A percentile compares a stretch with the other conserved stretches of the same genome.
These are phyloP conservation scores for Anthoceros angustus DNA, from an alignment of 225 moss, liverwort and hornwort species.

Conservation along the genomic window DNA sequence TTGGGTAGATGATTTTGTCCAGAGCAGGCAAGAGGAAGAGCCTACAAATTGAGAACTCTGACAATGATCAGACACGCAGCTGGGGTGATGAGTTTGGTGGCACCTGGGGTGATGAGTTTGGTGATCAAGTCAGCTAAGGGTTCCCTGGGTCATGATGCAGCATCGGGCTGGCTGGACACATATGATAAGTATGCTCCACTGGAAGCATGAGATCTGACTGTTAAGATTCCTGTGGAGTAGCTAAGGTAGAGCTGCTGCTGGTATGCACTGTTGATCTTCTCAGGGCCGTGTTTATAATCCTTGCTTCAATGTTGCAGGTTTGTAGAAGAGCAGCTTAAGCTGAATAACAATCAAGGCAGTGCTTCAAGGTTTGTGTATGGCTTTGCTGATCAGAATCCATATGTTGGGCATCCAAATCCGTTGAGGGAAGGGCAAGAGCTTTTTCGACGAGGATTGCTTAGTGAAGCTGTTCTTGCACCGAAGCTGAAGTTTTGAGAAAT, in stretches of 20 bases:
- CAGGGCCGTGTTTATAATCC: neutral
- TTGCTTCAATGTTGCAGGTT: constrained; percentile 28
- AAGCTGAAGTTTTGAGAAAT: constrained; percentile 89
- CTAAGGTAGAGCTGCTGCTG: neutral
- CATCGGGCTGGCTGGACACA: constrained; percentile 73
- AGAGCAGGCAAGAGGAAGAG: constrained; percentile 18
- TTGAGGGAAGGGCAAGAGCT: constrained; percentile 95
- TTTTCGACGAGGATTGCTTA: constrained; percentile 88
- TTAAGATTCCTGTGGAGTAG: neutral
- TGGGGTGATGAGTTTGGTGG: constrained; percentile 35
- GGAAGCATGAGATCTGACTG: neutral
- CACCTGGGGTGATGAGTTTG: constrained; percentile 78
- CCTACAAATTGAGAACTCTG: constrained; percentile 53
- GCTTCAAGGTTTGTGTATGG: constrained; percentile 71
- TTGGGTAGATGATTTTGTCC: constrained; percentile 58
- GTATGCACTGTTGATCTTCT: too few relatives aligned
- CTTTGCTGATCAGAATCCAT: constrained; percentile 94
- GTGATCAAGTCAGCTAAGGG: constrained; percentile 42
- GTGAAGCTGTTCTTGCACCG: constrained; percentile 93
- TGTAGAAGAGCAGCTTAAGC: constrained; percentile 71
- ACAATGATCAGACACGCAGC: constrained; percentile 51
- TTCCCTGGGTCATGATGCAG: constrained; percentile 42
- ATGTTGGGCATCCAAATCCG: constrained; percentile 91
- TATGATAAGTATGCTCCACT: constrained; percentile 61
- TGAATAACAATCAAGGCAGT: constrained; percentile 23